These are phyloP conservation scores for Talaromyces sp. DNA, from an alignment of 2,329 filamentous ascomycete genomes.

Conservation along the genomic window DNA sequence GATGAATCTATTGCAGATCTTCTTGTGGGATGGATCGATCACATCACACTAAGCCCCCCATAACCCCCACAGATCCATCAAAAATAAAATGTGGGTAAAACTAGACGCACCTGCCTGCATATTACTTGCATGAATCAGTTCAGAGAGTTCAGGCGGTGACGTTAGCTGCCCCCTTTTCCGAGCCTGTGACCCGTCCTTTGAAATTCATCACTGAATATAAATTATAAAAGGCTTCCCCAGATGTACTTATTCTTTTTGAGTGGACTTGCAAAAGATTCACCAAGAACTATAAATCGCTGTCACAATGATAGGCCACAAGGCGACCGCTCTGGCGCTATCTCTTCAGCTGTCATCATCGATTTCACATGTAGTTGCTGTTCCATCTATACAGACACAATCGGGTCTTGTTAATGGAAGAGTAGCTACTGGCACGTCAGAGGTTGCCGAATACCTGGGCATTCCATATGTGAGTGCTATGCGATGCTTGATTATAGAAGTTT, in stretches of 20 bases:
- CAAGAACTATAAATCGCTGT: not conserved
- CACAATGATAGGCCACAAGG: not conserved
- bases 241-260: not conserved
- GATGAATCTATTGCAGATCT: not conserved
- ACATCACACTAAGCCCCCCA: not conserved
- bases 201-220: not conserved
- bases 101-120: not conserved
- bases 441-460: conserved; percentile 4
- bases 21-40: not conserved
- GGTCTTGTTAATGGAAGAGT: not conserved
- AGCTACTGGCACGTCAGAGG: not conserved
- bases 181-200: too few species aligned
- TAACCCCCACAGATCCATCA: too few species aligned
- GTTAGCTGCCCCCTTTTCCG: not conserved
- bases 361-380: not conserved
- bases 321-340: not conserved
- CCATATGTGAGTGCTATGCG: conserved; percentile 2
- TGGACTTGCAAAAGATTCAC: not conserved
- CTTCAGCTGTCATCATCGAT: not conserved
- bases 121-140: not conserved
- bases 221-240: not conserved
- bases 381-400: not conserved
- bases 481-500: not conserved
- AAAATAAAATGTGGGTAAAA: not conserved
- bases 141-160: not conserved